Percentiles rank a stretch among this genome's conserved stretches.
These are phyloP conservation scores for Pisolithus sp. DNA, from an alignment of 768 basidiomycete species.

Conservation along the genomic window DNA sequence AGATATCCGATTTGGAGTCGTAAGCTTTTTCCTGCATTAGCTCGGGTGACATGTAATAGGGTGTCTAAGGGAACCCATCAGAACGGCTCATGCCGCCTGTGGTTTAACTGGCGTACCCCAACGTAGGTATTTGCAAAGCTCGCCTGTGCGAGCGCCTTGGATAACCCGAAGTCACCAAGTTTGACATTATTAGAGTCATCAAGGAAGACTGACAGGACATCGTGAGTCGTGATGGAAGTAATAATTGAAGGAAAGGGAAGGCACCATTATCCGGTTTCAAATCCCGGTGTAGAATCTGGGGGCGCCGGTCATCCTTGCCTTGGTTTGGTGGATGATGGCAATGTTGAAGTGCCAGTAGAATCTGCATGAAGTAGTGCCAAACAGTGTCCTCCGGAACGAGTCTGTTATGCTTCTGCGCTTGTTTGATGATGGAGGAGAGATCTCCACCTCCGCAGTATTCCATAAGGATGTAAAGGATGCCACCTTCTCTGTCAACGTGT, in stretches of 20 bases:
- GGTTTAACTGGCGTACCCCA: slow-evolving; percentile 55
- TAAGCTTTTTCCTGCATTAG: slow-evolving; percentile 96
- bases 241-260: slow-evolving; percentile 13
- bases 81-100: background rate
- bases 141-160: slow-evolving; percentile 83
- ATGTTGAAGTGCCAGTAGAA: slow-evolving; percentile 80
- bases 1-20: slow-evolving; percentile 97
- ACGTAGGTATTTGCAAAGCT: slow-evolving; percentile 96
- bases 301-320: slow-evolving; percentile 39
- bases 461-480: slow-evolving; percentile 96
- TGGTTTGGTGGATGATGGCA: slow-evolving; percentile 75
- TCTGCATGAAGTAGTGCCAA: slow-evolving; percentile 95
- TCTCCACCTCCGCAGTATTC: slow-evolving; percentile 99
- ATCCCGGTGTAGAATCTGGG: slow-evolving; percentile 88
- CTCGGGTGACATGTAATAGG: slow-evolving; percentile 99
- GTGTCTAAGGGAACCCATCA: slow-evolving; percentile 59
- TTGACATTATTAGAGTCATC: slow-evolving; percentile 83
- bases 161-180: slow-evolving; percentile 94
- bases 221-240: background rate
- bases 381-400: slow-evolving; percentile 87
- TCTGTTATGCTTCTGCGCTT: slow-evolving; percentile 57
- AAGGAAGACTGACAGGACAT: slow-evolving; percentile 65
- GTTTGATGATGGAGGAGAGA: slow-evolving; percentile 81
- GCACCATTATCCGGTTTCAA: slow-evolving; percentile 95
- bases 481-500: slow-evolving; percentile 82